Conservation (phyloP, 345 rosid species). For the Dipteronia sinensis region DNA sequence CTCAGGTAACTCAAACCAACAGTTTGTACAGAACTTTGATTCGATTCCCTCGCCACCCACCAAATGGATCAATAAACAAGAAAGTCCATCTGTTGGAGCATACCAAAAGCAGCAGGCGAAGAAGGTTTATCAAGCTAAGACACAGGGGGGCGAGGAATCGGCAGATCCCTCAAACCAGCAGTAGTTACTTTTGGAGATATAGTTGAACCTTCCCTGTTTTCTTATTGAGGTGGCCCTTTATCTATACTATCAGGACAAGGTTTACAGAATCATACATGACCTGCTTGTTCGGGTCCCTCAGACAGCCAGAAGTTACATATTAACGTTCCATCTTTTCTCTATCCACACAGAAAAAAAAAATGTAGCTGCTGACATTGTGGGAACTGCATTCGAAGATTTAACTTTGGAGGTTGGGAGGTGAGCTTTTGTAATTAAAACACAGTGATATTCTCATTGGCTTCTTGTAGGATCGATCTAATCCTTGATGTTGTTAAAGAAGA, state of each 20-base stretch:
- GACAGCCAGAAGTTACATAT: not conserved
- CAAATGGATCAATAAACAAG: conserved; percentile 61
- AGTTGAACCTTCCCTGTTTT: not conserved
- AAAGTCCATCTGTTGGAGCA: conserved; percentile 36
- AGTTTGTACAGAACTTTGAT: conserved; percentile 42
- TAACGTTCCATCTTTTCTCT: not conserved
- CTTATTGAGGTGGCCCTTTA: not conserved
- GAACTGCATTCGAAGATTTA: not conserved
- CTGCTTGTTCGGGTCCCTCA: not conserved
- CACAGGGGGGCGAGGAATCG: conserved; percentile 30
- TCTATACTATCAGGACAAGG: not conserved
- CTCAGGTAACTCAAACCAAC: conserved; percentile 26
- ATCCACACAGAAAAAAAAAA: not conserved
- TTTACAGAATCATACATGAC: not conserved
- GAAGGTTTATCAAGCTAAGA: conserved; percentile 64
- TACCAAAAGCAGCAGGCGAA: conserved; percentile 54
- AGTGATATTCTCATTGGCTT: not conserved
- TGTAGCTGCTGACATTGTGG: not conserved
- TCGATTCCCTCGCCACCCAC: conserved; percentile 64
- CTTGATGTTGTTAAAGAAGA: not conserved
- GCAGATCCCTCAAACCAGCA: conserved; percentile 29
- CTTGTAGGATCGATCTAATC: not conserved
- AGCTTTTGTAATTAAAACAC: not conserved
- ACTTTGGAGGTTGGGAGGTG: not conserved
- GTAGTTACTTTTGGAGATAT: conserved; percentile 1